A percentile compares a stretch with the other conserved stretches of the same genome.
Evolutionary conservation across 768 basidiomycete genomes (phyloP).

Genomic region (Trichaptum fuscoviolaceum): DNA sequence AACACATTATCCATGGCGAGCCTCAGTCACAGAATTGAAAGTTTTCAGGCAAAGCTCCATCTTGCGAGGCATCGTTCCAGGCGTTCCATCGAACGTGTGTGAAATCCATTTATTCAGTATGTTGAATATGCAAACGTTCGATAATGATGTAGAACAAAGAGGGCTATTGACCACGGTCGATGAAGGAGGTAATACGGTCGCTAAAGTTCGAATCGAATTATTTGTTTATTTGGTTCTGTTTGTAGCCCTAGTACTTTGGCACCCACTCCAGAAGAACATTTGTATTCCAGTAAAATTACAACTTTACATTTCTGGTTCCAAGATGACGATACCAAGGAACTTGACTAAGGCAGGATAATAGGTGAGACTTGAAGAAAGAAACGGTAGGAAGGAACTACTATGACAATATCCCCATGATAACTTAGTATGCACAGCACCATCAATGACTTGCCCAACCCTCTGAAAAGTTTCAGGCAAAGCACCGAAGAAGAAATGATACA

Average conservation of each 20-base stretch:
- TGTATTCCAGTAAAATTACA: background rate
- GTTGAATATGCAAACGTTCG: too few species aligned
- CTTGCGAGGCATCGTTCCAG: too few species aligned
- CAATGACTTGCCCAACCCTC: background rate
- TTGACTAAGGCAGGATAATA: background rate
- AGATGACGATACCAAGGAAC: background rate
- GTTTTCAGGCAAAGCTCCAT: too few species aligned
- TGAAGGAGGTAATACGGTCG: too few species aligned
- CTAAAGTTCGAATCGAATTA: too few species aligned
- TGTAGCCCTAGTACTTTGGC: too few species aligned
- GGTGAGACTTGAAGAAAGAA: background rate
- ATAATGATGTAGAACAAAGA: too few species aligned
- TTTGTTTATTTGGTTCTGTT: too few species aligned
- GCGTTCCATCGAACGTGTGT: too few species aligned
- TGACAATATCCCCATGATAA: conserved; percentile 1
- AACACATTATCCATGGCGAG: background rate
- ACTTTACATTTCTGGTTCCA: background rate
- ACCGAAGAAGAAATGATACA: background rate
- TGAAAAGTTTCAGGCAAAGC: background rate
- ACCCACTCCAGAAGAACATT: background rate
- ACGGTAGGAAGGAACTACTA: background rate
- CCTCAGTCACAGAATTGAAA: too few species aligned
- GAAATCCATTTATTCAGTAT: too few species aligned
- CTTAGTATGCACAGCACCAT: background rate
- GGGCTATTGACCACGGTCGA: too few species aligned